phyloP scores from a whole-genome alignment of 305 asterid species.

The Solanum aculeatissimum region DNA sequence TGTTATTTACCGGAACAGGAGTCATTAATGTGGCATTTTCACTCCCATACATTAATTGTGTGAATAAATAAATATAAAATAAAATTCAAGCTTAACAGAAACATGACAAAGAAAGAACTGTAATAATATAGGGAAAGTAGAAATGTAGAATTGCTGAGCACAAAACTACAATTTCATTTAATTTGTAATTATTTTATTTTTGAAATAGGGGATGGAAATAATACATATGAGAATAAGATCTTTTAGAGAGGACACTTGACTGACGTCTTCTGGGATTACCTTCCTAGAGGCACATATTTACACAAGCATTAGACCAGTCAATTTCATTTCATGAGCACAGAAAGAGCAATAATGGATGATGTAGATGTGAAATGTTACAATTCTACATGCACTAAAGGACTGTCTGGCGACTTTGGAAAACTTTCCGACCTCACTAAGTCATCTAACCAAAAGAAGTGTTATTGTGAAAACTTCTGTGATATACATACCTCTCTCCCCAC shows the following conservation, averaged over 20 bases:
- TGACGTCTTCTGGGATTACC: background rate
- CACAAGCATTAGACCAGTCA: background rate
- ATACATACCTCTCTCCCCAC: conserved; percentile 88
- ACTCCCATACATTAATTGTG: background rate
- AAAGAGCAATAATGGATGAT: background rate
- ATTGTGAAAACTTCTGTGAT: background rate
- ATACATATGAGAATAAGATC: background rate
- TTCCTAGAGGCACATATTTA: background rate
- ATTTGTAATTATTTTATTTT: background rate
- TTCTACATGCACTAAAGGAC: background rate
- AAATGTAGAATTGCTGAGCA: background rate
- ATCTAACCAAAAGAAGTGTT: background rate
- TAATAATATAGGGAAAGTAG: background rate
- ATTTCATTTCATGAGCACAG: background rate
- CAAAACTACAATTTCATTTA: background rate
- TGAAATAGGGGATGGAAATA: background rate
- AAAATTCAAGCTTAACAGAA: background rate
- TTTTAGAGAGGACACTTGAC: background rate
- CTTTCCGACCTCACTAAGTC: background rate
- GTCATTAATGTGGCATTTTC: background rate
- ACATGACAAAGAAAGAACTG: background rate
- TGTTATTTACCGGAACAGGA: background rate
- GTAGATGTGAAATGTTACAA: background rate
- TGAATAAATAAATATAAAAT: too few relatives aligned
- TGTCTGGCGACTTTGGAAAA: background rate